These are phyloP conservation scores for Xylaria sp. DNA, from an alignment of 2,329 filamentous ascomycete genomes.

Conservation along the genomic window DNA sequence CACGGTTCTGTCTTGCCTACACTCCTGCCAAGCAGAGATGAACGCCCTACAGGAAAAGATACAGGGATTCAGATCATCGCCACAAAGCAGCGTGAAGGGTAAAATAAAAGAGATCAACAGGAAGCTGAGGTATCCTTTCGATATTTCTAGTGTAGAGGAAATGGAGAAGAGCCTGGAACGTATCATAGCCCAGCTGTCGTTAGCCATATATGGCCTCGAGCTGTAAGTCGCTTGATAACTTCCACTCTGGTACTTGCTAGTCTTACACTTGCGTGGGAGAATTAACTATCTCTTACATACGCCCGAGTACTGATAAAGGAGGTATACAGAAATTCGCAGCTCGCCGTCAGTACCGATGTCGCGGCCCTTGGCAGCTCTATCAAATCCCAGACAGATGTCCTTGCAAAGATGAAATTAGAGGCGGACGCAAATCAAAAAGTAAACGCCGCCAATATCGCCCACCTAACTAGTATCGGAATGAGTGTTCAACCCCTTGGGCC, in stretches of 20 bases:
- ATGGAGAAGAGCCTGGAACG: no score
- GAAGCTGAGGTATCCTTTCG: no score
- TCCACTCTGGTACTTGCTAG: no score
- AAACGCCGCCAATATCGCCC: conserved; percentile 1
- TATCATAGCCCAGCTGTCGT: no score
- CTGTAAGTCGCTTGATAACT: no score
- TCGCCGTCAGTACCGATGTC: not conserved
- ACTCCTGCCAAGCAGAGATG: conserved; percentile 15
- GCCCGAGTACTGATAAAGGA: no score
- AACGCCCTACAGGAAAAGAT: conserved; percentile 18
- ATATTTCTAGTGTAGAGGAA: no score
- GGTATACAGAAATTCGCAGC: no score
- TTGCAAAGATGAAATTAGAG: conserved; percentile 5
- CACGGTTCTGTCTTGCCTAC: conserved; percentile 17
- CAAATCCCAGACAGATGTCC: not conserved
- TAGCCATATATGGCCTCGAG: no score
- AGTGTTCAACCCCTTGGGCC: conserved; percentile 10
- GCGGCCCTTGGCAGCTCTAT: conserved; percentile 1
- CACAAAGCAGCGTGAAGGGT: not conserved
- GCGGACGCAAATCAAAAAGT: conserved; percentile 1
- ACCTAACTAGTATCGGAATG: conserved; percentile 3
- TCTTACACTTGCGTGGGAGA: no score
- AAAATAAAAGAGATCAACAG: no score
- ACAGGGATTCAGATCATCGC: conserved; percentile 2
- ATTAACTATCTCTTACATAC: no score